Evolutionary conservation across 2,329 filamentous ascomycete species (phyloP), one percentile per base, ranked within the genome.

Genomic region (Sarocladium oryzae): DNA sequence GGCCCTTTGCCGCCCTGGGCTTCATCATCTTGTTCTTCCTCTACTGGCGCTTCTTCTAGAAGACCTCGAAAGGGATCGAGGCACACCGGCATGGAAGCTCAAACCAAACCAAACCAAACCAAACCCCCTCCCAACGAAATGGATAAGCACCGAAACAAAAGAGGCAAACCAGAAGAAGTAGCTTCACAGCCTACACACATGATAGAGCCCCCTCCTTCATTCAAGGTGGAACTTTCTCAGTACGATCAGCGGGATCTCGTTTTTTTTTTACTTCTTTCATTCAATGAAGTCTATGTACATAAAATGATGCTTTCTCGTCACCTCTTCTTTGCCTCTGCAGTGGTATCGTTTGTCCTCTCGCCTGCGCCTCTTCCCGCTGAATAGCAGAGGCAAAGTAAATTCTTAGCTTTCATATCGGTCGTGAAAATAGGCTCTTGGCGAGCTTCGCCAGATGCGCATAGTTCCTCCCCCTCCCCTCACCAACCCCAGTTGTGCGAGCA

Each of bases 11-110:
- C 24, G 89, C 79, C 2, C 73, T 97, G 53, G 89, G 79, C 2
- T 75, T 96, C 53, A 82, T 97, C 56, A 84, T 97, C 55, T 66
- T 97, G 51, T 67, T 96, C 56, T 90, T 97, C 69, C 71, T 97
- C 55, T 95, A 87, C 79, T 92, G 89, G 86, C 83, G 90, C 56
- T 96, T 97, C 73, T 95, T 96, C 69, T 96, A 66, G 73, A 51
- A 30, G 33, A 21, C 38, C 11, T 46, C 18, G 10, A 36, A 15
- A 7, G n/a, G 28, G 28, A 7, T 32, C 6, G 33, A 9, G n/a
- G n/a, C 15, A 16, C 15, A 6, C 10, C 8, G 33, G 9, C 33
- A 36, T 10, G n/a, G 33, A 16, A 11, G 33, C 33, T 9, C 6
- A 16, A 16, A 36, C 33, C 8, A 5, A 36, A 16, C 7, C 5